Evolutionary conservation across 2,329 filamentous ascomycete species (phyloP).

Genomic region (Trichoderma asperellum): DNA sequence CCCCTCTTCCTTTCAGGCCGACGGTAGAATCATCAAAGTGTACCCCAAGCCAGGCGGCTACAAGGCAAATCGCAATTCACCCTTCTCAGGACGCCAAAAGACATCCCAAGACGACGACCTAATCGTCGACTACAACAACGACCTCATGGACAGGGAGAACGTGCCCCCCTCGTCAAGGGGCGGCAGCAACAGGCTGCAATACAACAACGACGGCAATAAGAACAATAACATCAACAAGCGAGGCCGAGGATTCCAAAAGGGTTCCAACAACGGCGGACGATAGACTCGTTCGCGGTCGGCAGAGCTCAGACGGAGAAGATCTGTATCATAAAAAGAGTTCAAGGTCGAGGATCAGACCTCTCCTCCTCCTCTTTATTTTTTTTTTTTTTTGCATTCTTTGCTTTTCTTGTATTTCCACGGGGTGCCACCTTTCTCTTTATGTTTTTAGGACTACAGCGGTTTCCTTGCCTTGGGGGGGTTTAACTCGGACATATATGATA

Average conservation of each 20-base stretch:
- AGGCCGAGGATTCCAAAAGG: slow-evolving; percentile 37
- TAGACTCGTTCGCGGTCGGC: background rate
- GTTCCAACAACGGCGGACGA: slow-evolving; percentile 34
- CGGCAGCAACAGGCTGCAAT: slow-evolving; percentile 51
- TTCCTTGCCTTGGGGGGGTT: background rate
- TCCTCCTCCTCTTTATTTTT: too few relatives aligned
- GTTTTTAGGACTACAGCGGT: background rate
- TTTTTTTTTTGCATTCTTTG: background rate
- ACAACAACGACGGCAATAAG: slow-evolving; percentile 45
- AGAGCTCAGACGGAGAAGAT: background rate
- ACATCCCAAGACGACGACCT: slow-evolving; percentile 42
- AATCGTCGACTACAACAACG: slow-evolving; percentile 55
- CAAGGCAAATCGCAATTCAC: slow-evolving; percentile 55
- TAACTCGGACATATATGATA: background rate
- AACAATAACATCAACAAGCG: slow-evolving; percentile 38
- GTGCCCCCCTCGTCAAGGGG: slow-evolving; percentile 34
- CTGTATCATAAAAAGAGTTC: background rate
- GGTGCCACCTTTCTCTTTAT: background rate
- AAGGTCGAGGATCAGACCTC: background rate
- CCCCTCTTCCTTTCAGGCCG: slow-evolving; percentile 56
- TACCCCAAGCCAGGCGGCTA: slow-evolving; percentile 65
- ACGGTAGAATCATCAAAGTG: slow-evolving; percentile 73
- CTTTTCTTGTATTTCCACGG: background rate
- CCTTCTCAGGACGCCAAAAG: slow-evolving; percentile 37
- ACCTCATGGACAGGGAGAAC: slow-evolving; percentile 46